Conservation (phyloP, 805 yeast genomes). For the Candida ficus region DNA sequence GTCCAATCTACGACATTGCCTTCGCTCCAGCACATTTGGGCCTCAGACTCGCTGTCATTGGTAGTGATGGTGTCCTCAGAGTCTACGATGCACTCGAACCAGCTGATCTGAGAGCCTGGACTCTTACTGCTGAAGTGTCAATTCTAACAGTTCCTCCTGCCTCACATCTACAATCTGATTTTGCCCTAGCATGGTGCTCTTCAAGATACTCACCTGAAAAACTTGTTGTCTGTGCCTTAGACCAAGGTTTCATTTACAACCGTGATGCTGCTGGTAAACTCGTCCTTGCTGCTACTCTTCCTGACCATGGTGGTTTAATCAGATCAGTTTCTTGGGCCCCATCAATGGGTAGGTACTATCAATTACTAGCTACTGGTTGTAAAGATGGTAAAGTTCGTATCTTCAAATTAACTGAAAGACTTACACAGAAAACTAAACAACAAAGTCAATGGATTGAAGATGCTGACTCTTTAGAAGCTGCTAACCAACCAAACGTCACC, state of each 20-base stretch:
- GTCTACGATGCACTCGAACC: constrained; percentile 89
- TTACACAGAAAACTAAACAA: constrained; percentile 6
- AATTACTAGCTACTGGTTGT: constrained; percentile 90
- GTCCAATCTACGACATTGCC: constrained; percentile 84
- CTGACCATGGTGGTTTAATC: constrained; percentile 83
- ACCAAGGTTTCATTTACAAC: constrained; percentile 77
- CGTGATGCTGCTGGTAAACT: constrained; percentile 47
- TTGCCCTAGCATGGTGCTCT: constrained; percentile 87
- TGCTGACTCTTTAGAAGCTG: constrained; percentile 13
- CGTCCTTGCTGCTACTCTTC: constrained; percentile 55
- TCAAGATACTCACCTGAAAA: constrained; percentile 78
- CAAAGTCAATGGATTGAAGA: constrained; percentile 13
- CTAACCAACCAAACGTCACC: constrained; percentile 23
- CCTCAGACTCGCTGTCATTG: constrained; percentile 76
- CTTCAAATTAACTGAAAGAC: constrained; percentile 59
- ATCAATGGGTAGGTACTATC: constrained; percentile 85
- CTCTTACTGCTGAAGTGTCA: constrained; percentile 63
- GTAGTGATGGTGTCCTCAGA: constrained; percentile 81
- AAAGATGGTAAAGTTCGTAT: constrained; percentile 91
- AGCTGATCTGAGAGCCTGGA: constrained; percentile 80
- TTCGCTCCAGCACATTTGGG: constrained; percentile 87
- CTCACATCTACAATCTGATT: constrained; percentile 76
- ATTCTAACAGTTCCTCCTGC: constrained; percentile 70
- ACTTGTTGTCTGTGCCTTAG: constrained; percentile 77
- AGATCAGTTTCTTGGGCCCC: constrained; percentile 96